Evolutionary conservation across 306 rosid species (phyloP).

Genomic region (Cucumis sativus): Cucumber_9930_V3 NC_026659.2:1820501-1821000

Average conservation of each 20-base stretch:
- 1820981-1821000: neutral
- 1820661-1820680: conserved; percentile 91
- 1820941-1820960: conserved; percentile 10
- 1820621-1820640: neutral
- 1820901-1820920: conserved; percentile 93
- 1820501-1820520: conserved; percentile 71
- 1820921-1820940: conserved; percentile 68
- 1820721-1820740: conserved; percentile 88
- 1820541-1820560: neutral
- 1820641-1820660: conserved; percentile 1
- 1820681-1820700: conserved; percentile 96
- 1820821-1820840: neutral
- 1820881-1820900: conserved; percentile 71
- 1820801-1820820: neutral
- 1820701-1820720: conserved; percentile 68
- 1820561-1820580: neutral
- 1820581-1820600: neutral
- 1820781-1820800: conserved; percentile 17
- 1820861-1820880: conserved; percentile 75
- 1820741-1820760: conserved; percentile 97
- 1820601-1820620: neutral
- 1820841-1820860: neutral
- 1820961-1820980: neutral
- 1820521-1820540: conserved; percentile 28
- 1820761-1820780: conserved; percentile 87